These are phyloP conservation scores for Colletotrichum gigasporum DNA, from an alignment of 2,329 filamentous ascomycete genomes.

Conservation along the genomic window DNA sequence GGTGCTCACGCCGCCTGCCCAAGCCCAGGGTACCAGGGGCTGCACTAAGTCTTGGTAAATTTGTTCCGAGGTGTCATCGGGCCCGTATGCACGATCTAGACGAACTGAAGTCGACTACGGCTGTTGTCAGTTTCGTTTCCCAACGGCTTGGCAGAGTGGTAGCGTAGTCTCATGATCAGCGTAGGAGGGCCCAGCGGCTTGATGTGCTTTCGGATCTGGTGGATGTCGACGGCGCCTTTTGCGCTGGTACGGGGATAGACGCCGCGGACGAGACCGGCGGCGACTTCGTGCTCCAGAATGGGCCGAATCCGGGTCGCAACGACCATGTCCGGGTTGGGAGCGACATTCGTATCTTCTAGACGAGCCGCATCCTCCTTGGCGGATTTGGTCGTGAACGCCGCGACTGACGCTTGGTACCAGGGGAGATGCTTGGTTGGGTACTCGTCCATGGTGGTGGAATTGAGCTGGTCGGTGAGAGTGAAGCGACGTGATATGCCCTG, in stretches of 20 bases:
- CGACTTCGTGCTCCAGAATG: conserved; percentile 44
- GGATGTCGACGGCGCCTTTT: conserved; percentile 43
- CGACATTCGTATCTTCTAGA: not conserved
- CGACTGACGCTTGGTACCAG: conserved; percentile 15
- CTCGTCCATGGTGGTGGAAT: conserved; percentile 1
- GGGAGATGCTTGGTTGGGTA: conserved; percentile 16
- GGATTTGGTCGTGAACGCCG: conserved; percentile 4
- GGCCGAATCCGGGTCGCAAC: conserved; percentile 49
- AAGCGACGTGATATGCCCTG: not conserved
- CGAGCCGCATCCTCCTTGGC: not conserved
- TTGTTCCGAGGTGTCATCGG: conserved; percentile 45
- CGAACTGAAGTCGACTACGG: conserved; percentile 44
- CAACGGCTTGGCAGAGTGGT: no score
- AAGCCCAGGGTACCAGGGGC: conserved; percentile 54
- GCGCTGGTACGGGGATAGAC: conserved; percentile 37
- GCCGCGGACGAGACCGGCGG: conserved; percentile 39
- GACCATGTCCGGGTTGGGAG: conserved; percentile 39
- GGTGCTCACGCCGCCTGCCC: conserved; percentile 57
- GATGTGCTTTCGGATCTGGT: conserved; percentile 46
- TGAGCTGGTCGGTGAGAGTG: not conserved
- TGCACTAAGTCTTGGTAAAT: conserved; percentile 52
- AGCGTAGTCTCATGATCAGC: conserved; percentile 39
- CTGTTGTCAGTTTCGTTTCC: not conserved
- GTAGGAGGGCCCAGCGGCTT: conserved; percentile 39
- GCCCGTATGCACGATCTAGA: conserved; percentile 47